Conservation (phyloP, 108 stramenopile species). For the Fragilariopsis cylindrus region DNA sequence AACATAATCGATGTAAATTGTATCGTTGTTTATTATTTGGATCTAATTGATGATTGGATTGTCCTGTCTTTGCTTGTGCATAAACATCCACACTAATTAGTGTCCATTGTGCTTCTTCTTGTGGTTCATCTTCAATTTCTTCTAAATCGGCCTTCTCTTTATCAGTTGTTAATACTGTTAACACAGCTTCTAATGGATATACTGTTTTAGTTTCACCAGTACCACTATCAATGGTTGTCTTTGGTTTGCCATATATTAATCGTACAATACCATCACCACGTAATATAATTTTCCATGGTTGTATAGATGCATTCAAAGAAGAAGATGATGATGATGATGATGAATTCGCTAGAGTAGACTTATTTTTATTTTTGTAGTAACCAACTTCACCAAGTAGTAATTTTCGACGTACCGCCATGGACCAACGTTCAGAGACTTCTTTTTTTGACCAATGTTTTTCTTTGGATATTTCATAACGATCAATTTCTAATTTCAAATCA, state of each 20-base stretch:
- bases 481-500: constrained; percentile 61
- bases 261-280: constrained; percentile 65
- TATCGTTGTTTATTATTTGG: constrained; percentile 80
- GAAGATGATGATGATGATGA: constrained; percentile 27
- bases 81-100: constrained; percentile 70
- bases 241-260: constrained; percentile 69
- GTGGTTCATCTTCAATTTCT: background rate
- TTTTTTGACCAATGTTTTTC: constrained; percentile 54
- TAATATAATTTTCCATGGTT: constrained; percentile 44
- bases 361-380: constrained; percentile 31
- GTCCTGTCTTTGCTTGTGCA: constrained; percentile 82
- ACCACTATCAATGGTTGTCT: constrained; percentile 26
- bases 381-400: constrained; percentile 80
- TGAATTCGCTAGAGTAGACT: constrained; percentile 28
- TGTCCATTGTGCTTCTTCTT: constrained; percentile 60
- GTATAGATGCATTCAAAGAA: background rate
- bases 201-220: constrained; percentile 26
- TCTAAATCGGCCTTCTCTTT: background rate
- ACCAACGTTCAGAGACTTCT: constrained; percentile 64
- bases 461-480: constrained; percentile 59
- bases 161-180: constrained; percentile 64
- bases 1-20: constrained; percentile 83
- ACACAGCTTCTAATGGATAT: constrained; percentile 81
- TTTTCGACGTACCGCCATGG: constrained; percentile 77
- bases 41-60: constrained; percentile 84